Evolutionary conservation across 805 yeast genomes (phyloP).

Genomic region (Wickerhamiella dianesei): DNA sequence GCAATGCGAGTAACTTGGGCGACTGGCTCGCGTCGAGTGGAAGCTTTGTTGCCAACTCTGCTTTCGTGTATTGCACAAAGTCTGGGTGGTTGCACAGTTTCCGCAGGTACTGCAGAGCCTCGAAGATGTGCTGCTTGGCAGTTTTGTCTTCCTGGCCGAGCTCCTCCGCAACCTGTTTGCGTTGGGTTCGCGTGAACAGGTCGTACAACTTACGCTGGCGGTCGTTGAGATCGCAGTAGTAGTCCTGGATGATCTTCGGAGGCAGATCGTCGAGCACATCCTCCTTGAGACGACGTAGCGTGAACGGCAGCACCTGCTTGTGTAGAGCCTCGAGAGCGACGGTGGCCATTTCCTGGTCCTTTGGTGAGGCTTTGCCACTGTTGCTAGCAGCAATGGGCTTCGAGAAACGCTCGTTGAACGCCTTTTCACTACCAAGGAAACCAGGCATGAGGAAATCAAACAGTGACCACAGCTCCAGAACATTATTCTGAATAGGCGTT

Average conservation of each 20-base stretch:
- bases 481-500: conserved; percentile 96
- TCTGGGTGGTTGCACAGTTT: conserved; percentile 95
- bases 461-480: conserved; percentile 90
- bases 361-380: conserved; percentile 67
- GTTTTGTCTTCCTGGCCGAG: conserved; percentile 10
- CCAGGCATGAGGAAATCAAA: conserved; percentile 99
- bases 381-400: conserved; percentile 93
- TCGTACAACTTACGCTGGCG: conserved; percentile 76
- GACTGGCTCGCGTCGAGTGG: conserved; percentile 72
- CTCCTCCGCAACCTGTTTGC: conserved; percentile 39
- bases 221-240: conserved; percentile 90
- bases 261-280: conserved; percentile 93
- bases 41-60: conserved; percentile 47
- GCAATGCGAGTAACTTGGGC: conserved; percentile 76
- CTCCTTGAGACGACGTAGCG: conserved; percentile 89
- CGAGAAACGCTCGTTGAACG: conserved; percentile 90
- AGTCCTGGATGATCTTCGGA: conserved; percentile 96
- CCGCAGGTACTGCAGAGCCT: conserved; percentile 93
- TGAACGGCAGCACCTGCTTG: conserved; percentile 90
- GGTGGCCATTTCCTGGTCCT: conserved; percentile 95
- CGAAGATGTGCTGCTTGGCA: conserved; percentile 85
- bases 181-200: conserved; percentile 80
- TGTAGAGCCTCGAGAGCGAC: conserved; percentile 90
- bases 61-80: conserved; percentile 61
- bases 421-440: conserved; percentile 85